Conservation (phyloP, 495 filamentous ascomycete species). For the Schizothecium vesticola region DNA sequence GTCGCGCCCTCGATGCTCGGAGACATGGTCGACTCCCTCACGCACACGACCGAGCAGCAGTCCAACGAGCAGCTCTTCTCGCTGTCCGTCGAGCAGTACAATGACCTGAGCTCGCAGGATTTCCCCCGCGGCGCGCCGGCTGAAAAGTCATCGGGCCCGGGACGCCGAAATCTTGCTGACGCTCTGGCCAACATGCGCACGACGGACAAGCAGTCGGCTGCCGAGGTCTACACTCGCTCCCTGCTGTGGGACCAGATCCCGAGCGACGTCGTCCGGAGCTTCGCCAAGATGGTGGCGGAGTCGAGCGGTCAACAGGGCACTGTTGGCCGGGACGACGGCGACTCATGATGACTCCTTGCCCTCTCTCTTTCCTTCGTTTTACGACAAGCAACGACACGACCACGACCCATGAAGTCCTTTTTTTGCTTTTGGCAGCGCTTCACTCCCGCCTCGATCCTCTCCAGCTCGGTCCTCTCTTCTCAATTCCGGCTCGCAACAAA, state of each 20-base stretch:
- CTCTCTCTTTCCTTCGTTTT: constrained; percentile 15
- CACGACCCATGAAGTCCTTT: constrained; percentile 11
- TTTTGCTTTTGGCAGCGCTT: constrained; percentile 17
- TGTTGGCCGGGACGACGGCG: constrained; percentile 32
- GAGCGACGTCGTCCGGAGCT: constrained; percentile 84
- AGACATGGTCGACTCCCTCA: constrained; percentile 66
- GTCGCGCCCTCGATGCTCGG: constrained; percentile 63
- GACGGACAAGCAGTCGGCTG: constrained; percentile 58
- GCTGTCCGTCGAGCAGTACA: constrained; percentile 82
- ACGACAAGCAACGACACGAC: constrained; percentile 13
- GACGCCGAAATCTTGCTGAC: constrained; percentile 72
- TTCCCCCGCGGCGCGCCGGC: constrained; percentile 50
- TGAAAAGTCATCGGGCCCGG: constrained; percentile 45
- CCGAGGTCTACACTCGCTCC: constrained; percentile 87
- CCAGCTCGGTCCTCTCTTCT: constrained; percentile 17
- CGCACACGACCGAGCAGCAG: constrained; percentile 74
- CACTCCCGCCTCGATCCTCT: constrained; percentile 10
- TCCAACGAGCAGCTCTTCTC: constrained; percentile 86
- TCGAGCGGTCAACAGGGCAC: constrained; percentile 36
- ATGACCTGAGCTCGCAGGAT: constrained; percentile 68
- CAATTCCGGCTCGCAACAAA: constrained; percentile 9
- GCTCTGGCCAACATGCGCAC: constrained; percentile 74
- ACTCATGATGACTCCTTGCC: constrained; percentile 29
- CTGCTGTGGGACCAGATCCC: constrained; percentile 94
- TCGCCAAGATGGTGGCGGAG: constrained; percentile 79